phyloP scores from a whole-genome alignment of 2,329 filamentous ascomycete species.

The Rhinocladiella mackenziei region DNA sequence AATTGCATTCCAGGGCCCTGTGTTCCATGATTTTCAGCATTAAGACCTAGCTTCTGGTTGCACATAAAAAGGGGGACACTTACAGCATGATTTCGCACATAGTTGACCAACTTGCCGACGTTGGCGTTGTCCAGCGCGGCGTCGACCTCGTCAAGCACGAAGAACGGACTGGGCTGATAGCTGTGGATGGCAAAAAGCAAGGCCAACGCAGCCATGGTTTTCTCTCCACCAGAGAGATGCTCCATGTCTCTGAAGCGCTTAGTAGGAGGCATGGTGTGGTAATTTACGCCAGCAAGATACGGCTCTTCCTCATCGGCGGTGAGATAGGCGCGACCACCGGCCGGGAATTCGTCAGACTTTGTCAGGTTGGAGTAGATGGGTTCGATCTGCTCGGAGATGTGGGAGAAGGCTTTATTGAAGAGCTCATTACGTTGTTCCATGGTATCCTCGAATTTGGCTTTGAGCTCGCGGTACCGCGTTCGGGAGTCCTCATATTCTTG shows the following conservation, averaged over 20 bases:
- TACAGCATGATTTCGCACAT: constrained; percentile 80
- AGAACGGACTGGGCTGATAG: constrained; percentile 93
- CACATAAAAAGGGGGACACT: constrained; percentile 5
- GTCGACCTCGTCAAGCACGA: constrained; percentile 96
- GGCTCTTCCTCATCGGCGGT: constrained; percentile 96
- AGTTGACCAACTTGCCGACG: constrained; percentile 91
- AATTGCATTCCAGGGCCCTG: constrained; percentile 93
- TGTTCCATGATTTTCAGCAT: background rate
- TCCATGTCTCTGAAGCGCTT: constrained; percentile 99
- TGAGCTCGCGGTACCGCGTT: constrained; percentile 66
- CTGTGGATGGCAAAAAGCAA: constrained; percentile 94
- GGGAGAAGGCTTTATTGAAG: constrained; percentile 91
- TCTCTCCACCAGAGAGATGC: constrained; percentile 92
- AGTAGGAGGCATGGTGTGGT: constrained; percentile 96
- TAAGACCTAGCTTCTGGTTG: background rate
- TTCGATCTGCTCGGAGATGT: constrained; percentile 92
- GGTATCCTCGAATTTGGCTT: constrained; percentile 76
- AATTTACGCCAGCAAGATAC: constrained; percentile 93
- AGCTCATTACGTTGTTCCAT: constrained; percentile 80
- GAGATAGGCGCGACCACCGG: constrained; percentile 84
- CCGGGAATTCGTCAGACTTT: constrained; percentile 79
- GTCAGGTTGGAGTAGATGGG: constrained; percentile 95
- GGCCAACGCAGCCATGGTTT: constrained; percentile 97
- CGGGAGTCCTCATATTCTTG: constrained; percentile 86
- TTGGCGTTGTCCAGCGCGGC: constrained; percentile 98